Conservation (phyloP, 1,139 yeast species). For the Blastobotrys buckinghamii region DNA sequence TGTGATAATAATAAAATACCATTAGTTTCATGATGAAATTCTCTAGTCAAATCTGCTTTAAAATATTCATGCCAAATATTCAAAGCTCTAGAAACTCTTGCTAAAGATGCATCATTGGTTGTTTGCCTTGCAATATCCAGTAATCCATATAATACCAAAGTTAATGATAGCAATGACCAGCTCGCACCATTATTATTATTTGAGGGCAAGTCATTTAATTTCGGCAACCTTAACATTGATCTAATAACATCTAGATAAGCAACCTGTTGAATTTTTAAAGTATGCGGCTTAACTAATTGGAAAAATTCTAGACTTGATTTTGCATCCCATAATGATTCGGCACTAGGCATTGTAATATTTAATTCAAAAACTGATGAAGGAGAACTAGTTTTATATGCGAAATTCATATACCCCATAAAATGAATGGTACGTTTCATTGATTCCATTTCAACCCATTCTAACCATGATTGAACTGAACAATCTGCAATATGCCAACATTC, state of each 20-base stretch:
- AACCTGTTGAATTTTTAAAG: constrained; percentile 21
- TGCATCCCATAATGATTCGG: constrained; percentile 30
- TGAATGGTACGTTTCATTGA: constrained; percentile 28
- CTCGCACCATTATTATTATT: constrained; percentile 18
- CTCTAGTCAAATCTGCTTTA: constrained; percentile 22
- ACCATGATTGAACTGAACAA: constrained; percentile 21
- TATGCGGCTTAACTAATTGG: constrained; percentile 24
- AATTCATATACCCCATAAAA: constrained; percentile 27
- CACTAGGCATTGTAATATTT: constrained; percentile 30
- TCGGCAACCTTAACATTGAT: constrained; percentile 31
- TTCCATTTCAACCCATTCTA: constrained; percentile 32
- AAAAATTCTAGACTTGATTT: constrained; percentile 26
- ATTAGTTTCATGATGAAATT: not conserved
- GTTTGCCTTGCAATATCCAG: constrained; percentile 22
- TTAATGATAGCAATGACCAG: constrained; percentile 28
- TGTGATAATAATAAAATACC: constrained; percentile 19
- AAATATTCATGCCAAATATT: constrained; percentile 30
- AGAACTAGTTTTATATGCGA: constrained; percentile 18
- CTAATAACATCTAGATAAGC: constrained; percentile 30
- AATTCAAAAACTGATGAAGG: constrained; percentile 24
- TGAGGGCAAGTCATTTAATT: too few species aligned
- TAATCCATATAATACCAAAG: constrained; percentile 27
- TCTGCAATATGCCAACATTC: not conserved
- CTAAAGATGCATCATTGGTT: constrained; percentile 6
- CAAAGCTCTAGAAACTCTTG: constrained; percentile 28